Conservation (phyloP, 768 basidiomycete species). For the Cubamyces lactineus region DNA sequence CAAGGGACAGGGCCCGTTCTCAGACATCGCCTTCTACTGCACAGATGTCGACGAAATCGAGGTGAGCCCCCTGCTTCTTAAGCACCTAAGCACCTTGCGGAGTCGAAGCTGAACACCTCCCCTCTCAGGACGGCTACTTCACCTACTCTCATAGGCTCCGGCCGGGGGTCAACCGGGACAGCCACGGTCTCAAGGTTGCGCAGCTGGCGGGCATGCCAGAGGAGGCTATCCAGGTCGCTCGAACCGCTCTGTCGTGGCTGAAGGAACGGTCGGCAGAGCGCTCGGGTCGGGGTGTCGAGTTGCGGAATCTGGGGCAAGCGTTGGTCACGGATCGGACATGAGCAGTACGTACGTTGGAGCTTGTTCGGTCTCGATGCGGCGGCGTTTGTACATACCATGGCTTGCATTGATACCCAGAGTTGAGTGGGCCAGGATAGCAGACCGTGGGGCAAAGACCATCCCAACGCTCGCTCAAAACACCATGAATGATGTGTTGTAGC, state of each 20-base stretch:
- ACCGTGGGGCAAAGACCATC: background rate
- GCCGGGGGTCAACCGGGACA: constrained; percentile 87
- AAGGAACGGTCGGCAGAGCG: constrained; percentile 20
- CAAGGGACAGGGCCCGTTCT: constrained; percentile 51
- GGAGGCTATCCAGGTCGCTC: constrained; percentile 61
- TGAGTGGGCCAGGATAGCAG: too few relatives aligned
- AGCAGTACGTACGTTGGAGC: background rate
- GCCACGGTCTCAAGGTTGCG: constrained; percentile 91
- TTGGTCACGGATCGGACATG: constrained; percentile 12
- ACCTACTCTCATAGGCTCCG: constrained; percentile 80
- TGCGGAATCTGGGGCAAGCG: constrained; percentile 27
- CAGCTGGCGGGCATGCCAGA: constrained; percentile 83
- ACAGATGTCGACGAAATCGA: constrained; percentile 82
- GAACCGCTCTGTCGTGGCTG: constrained; percentile 51
- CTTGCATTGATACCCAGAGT: background rate
- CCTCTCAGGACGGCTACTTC: constrained; percentile 69
- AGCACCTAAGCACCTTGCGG: background rate
- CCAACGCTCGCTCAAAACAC: background rate
- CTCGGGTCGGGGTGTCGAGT: constrained; percentile 1
- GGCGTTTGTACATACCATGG: too few relatives aligned
- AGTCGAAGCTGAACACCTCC: background rate
- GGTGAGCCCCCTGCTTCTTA: constrained; percentile 46
- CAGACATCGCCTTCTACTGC: constrained; percentile 81
- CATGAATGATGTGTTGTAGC: background rate
- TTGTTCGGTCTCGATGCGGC: too few relatives aligned